Evolutionary conservation across 2,329 filamentous ascomycete species (phyloP).

Genomic region (Lizonia empirigonia): DNA sequence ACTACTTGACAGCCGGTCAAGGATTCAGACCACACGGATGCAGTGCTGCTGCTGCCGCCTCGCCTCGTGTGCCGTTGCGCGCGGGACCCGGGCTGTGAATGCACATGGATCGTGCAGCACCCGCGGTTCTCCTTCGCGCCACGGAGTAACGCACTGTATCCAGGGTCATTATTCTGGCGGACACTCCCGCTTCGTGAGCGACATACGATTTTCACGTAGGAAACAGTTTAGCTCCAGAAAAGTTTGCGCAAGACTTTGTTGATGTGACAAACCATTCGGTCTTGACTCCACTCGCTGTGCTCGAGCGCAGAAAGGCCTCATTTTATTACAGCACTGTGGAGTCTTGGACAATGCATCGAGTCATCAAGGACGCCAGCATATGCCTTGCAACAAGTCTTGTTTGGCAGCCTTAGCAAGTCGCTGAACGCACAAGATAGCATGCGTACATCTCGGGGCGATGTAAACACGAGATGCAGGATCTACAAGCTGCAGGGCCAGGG

Average conservation of each 20-base stretch:
- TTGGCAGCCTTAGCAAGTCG: neutral
- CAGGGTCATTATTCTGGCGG: constrained; percentile 3
- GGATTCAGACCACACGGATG: neutral
- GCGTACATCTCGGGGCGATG: neutral
- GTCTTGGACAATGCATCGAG: neutral
- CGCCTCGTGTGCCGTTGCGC: neutral
- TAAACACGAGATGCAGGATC: constrained; percentile 1
- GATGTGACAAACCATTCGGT: neutral
- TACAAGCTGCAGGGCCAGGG: neutral
- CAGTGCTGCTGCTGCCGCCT: neutral
- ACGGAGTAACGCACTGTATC: constrained; percentile 1
- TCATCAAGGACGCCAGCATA: neutral
- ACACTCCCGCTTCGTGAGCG: constrained; percentile 9
- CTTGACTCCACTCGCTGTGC: neutral
- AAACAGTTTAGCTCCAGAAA: neutral
- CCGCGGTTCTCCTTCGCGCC: neutral
- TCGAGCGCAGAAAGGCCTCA: neutral
- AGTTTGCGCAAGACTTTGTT: neutral
- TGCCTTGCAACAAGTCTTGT: constrained; percentile 1
- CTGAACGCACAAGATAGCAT: neutral
- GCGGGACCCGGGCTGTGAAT: constrained; percentile 1
- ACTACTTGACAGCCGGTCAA: neutral
- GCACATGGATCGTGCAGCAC: neutral
- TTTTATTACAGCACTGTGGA: neutral
- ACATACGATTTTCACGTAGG: constrained; percentile 1